Evolutionary conservation across 2,329 filamentous ascomycete species (phyloP).

Genomic region (Talaromyces sp.): DNA sequence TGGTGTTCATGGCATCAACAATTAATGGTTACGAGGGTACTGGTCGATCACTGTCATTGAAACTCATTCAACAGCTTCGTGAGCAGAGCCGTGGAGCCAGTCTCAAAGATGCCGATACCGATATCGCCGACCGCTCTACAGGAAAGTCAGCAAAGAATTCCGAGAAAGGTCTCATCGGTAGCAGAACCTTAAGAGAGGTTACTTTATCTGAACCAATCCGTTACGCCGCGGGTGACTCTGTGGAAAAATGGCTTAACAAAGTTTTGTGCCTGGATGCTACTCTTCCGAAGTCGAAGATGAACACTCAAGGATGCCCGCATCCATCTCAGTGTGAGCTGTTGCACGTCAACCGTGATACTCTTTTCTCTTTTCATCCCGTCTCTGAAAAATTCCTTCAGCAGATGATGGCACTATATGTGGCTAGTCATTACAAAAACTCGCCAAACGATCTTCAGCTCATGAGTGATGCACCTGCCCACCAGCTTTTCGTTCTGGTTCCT

Average conservation of each 20-base stretch:
- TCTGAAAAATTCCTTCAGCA: slow-evolving; percentile 96
- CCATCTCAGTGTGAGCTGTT: slow-evolving; percentile 88
- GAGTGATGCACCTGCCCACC: slow-evolving; percentile 95
- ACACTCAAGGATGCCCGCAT: slow-evolving; percentile 77
- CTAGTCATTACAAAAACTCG: slow-evolving; percentile 96
- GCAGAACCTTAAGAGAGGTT: slow-evolving; percentile 82
- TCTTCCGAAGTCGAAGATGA: slow-evolving; percentile 70
- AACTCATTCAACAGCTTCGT: slow-evolving; percentile 93
- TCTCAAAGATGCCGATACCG: slow-evolving; percentile 55
- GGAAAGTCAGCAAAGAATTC: slow-evolving; percentile 66
- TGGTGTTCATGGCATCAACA: slow-evolving; percentile 98
- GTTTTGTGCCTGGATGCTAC: slow-evolving; percentile 92
- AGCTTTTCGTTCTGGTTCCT: slow-evolving; percentile 89
- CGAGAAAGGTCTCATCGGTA: slow-evolving; percentile 57
- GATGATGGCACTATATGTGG: slow-evolving; percentile 96
- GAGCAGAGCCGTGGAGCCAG: slow-evolving; percentile 75
- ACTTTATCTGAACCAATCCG: slow-evolving; percentile 91
- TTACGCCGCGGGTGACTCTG: slow-evolving; percentile 83
- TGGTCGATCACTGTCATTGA: slow-evolving; percentile 87
- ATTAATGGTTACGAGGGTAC: slow-evolving; percentile 99
- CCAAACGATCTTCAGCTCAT: slow-evolving; percentile 98
- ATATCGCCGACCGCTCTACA: slow-evolving; percentile 74
- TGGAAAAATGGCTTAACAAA: slow-evolving; percentile 95
- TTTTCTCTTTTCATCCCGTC: slow-evolving; percentile 96
- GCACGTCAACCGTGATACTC: slow-evolving; percentile 90